Evolutionary conservation across 1,139 yeast species (phyloP).

Genomic region (Kodamaea suecica): DNA sequence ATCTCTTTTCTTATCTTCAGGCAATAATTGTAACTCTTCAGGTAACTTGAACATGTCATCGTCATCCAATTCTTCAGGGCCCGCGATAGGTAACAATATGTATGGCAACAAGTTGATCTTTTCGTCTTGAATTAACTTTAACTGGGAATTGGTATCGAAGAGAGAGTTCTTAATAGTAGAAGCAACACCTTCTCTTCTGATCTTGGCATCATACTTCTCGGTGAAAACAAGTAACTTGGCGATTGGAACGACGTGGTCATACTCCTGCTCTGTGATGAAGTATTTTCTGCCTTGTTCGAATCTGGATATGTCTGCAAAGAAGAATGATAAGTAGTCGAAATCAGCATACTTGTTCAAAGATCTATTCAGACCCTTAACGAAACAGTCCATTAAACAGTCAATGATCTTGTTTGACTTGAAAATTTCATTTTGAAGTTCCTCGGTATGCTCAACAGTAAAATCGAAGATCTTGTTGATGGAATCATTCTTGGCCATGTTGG

Average conservation of each 20-base stretch:
- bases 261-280: constrained; percentile 65
- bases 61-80: constrained; percentile 72
- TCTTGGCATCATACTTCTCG: constrained; percentile 70
- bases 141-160: constrained; percentile 74
- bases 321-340: constrained; percentile 80
- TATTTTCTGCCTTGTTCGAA: constrained; percentile 67
- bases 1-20: constrained; percentile 76
- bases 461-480: constrained; percentile 55
- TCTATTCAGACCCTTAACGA: constrained; percentile 80
- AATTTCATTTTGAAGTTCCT: constrained; percentile 28
- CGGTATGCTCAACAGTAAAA: constrained; percentile 34
- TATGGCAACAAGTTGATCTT: constrained; percentile 76
- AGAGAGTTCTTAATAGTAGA: constrained; percentile 87
- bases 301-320: constrained; percentile 88
- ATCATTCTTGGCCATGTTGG: constrained; percentile 82
- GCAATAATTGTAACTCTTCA: constrained; percentile 79
- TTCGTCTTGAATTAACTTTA: constrained; percentile 54
- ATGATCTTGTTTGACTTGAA: constrained; percentile 61
- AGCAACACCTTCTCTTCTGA: constrained; percentile 90
- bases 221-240: constrained; percentile 81
- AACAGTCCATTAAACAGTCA: constrained; percentile 86
- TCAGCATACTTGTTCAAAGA: constrained; percentile 67
- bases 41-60: constrained; percentile 89
- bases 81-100: constrained; percentile 77
- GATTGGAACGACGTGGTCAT: constrained; percentile 77